phyloP scores from a whole-genome alignment of 805 yeast genomes.

The Candida lessepsii region DNA sequence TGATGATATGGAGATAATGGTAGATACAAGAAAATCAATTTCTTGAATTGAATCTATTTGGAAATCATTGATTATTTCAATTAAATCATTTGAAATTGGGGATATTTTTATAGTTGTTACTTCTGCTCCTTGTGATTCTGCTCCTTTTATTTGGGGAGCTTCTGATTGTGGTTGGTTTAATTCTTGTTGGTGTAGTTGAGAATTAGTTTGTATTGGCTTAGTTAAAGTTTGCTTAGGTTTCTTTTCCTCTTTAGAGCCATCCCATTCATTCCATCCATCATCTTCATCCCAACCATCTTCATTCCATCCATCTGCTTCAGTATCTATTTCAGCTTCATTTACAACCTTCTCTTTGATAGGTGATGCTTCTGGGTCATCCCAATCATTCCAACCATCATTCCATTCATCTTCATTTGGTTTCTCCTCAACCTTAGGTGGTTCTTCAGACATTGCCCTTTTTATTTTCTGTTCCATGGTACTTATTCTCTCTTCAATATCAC shows the following conservation, averaged over 20 bases:
- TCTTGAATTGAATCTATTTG: conserved; percentile 19
- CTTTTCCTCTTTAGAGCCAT: too few relatives aligned
- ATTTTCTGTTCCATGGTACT: conserved; percentile 14
- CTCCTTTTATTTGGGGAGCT: not conserved
- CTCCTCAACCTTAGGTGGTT: not conserved
- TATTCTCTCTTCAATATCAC: conserved; percentile 12
- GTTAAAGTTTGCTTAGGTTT: too few relatives aligned
- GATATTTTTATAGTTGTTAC: conserved; percentile 18
- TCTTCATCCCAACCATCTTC: too few relatives aligned
- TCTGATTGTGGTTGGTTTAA: not conserved
- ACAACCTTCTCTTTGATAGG: too few relatives aligned
- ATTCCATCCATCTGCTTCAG: too few relatives aligned
- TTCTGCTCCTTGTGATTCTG: not conserved
- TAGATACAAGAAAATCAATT: conserved; percentile 20
- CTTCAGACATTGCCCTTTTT: conserved; percentile 6
- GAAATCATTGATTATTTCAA: conserved; percentile 24
- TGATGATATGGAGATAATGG: conserved; percentile 32
- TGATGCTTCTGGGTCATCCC: conserved; percentile 20
- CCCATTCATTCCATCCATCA: too few relatives aligned
- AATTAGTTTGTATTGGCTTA: too few relatives aligned
- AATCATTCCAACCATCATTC: conserved; percentile 22
- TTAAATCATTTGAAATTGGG: conserved; percentile 22
- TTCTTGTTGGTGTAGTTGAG: too few relatives aligned
- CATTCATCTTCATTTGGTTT: conserved; percentile 21
- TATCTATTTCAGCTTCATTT: too few relatives aligned